Percentiles rank a stretch among this genome's conserved stretches.
Conservation (phyloP, 345 rosid genomes). For the Aurinia saxatilis region DNA sequence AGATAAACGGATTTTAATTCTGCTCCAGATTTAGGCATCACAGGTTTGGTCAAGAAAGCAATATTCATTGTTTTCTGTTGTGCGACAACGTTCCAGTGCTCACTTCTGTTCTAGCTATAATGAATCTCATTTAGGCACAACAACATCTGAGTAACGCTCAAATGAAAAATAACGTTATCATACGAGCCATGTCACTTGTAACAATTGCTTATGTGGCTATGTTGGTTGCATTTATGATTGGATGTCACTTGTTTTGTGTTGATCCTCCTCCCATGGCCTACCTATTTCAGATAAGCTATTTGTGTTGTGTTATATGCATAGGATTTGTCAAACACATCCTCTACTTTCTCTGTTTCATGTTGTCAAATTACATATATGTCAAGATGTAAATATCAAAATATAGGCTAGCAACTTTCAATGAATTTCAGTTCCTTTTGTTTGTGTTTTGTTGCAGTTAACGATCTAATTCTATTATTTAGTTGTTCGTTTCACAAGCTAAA, state of each 20-base stretch:
- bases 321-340: no score
- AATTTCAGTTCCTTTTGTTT: no score
- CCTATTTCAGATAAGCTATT: no score
- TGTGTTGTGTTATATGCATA: no score
- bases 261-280: background rate
- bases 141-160: background rate
- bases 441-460: background rate
- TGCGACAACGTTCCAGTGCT: background rate
- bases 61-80: background rate
- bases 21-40: slow-evolving; percentile 6
- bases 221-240: background rate
- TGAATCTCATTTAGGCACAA: background rate
- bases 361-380: no score
- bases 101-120: background rate
- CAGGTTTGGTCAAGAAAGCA: slow-evolving; percentile 5
- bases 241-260: background rate
- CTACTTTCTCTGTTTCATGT: no score
- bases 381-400: no score
- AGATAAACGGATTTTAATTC: slow-evolving; percentile 53
- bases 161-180: background rate
- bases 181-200: background rate
- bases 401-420: no score
- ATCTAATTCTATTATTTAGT: background rate
- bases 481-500: background rate
- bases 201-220: background rate